Evolutionary conservation across 208 protist genomes (phyloP).

Genomic region (Kentomonas sorsogonicus): DNA sequence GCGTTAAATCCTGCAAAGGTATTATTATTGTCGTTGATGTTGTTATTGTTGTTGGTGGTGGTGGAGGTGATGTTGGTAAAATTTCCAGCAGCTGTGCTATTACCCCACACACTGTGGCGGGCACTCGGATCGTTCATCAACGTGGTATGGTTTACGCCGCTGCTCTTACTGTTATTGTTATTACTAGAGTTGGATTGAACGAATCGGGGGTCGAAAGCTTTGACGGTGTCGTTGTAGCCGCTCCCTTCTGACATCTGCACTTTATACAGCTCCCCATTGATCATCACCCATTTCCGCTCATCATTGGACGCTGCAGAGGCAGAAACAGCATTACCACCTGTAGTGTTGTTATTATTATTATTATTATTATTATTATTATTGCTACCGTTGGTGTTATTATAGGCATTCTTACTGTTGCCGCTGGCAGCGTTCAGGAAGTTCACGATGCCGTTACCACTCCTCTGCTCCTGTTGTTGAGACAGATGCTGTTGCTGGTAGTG

Average conservation of each 20-base stretch:
- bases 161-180: not conserved
- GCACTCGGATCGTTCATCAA: not conserved
- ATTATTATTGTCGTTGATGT: constrained; percentile 1
- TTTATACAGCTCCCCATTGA: too few relatives aligned
- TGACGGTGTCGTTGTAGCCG: too few relatives aligned
- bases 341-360: not conserved
- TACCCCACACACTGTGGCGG: not conserved
- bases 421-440: too few relatives aligned
- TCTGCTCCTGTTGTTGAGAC: too few relatives aligned
- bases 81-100: not conserved
- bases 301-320: too few relatives aligned
- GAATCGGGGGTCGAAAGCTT: too few relatives aligned
- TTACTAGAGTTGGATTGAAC: not conserved
- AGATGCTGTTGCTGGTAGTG: too few relatives aligned
- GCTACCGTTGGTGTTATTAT: constrained; percentile 4
- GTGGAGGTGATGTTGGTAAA: not conserved
- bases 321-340: too few relatives aligned
- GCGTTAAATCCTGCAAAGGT: not conserved
- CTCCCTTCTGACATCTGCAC: too few relatives aligned
- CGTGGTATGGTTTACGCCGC: not conserved
- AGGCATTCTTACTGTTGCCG: not conserved
- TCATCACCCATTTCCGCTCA: too few relatives aligned
- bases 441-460: too few relatives aligned
- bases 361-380: constrained; percentile 13
- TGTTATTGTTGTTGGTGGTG: not conserved